Base-by-base conservation (phyloP, 2,329 filamentous ascomycete genomes). In the Ophiosphaerella herpotricha region DNA sequence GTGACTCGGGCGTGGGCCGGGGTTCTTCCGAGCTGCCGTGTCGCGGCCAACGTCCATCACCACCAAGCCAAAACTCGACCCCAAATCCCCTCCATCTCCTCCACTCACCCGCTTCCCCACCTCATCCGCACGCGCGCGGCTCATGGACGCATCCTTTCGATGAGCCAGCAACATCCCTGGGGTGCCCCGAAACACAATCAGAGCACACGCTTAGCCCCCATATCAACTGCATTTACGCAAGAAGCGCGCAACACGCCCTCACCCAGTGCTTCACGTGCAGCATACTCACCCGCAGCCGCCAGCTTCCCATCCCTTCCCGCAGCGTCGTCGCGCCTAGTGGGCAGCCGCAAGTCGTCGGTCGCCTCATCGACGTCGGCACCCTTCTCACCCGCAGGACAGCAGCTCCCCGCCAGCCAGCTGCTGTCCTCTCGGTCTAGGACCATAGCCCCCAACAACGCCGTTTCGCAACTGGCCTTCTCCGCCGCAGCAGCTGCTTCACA, bases 391-490 rank as follows among this genome's bases (percentile, higher is more conserved):
- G 64, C 77, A 78, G 82, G 77, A 74, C 81, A 82, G 75, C 80
- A 83, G 71, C 75, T 76, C 71, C 74, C 78, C 59, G 61, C 74
- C 55, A 75, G 73, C 62, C 78, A 80, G 68, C 77, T 81, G 70
- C 75, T 84, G 73, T 79, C 81, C 58, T 83, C 82, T 57, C 79
- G 84, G 66, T 75, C 79, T 54, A 77, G 82, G 74, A 77, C 79
- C 63, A 79, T 81, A 71, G 81, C 81, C 54, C 79, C 81, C 52
- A 76, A 29, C 26, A 29, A 80, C 70, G 74, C 71, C 55, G 69
- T 74, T 63, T 79, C 82, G 61, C 78, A 83, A 67, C 77, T 83
- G 73, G 78, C 81, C 63, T 80, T 77, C 64, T 76, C 82, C 70
- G 75, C 80, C 73, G 77, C 81, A 72, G 77, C 78, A 66, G 71